Evolutionary conservation across 192 early-diverging fungal species (phyloP).

Genomic region (Coemansia sp.): DNA sequence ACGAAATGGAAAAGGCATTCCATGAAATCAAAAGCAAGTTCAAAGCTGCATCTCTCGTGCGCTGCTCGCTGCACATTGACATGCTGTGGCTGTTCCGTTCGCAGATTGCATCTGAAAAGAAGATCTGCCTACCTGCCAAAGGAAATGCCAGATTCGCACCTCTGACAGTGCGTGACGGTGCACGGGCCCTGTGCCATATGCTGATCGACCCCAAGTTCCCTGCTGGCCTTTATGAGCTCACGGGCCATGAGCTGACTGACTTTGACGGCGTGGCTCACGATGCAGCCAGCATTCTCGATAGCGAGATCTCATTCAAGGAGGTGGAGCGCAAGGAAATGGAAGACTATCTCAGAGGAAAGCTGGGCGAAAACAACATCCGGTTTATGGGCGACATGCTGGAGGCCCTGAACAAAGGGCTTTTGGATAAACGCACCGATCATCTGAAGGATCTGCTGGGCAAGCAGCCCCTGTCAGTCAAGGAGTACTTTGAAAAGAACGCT

Average conservation of each 20-base stretch:
- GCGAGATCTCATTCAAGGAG: slow-evolving; percentile 30
- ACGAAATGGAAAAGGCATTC: slow-evolving; percentile 37
- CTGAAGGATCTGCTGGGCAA: slow-evolving; percentile 39
- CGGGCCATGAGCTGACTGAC: slow-evolving; percentile 25
- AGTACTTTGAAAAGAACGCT: slow-evolving; percentile 41
- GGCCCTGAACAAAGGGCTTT: slow-evolving; percentile 24
- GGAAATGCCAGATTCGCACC: slow-evolving; percentile 35
- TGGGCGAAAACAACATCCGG: slow-evolving; percentile 22
- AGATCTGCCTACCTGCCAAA: slow-evolving; percentile 29
- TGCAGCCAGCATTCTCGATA: slow-evolving; percentile 28
- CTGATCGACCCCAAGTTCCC: slow-evolving; percentile 31
- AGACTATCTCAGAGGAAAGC: slow-evolving; percentile 25
- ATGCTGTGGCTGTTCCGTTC: slow-evolving; percentile 48
- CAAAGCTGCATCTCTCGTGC: slow-evolving; percentile 40
- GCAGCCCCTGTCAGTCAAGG: slow-evolving; percentile 36
- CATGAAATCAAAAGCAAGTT: slow-evolving; percentile 29
- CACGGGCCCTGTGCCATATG: slow-evolving; percentile 45
- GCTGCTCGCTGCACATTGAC: slow-evolving; percentile 47
- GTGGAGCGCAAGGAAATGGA: slow-evolving; percentile 24
- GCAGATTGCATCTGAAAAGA: slow-evolving; percentile 31
- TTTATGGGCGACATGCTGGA: slow-evolving; percentile 39
- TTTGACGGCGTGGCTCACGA: slow-evolving; percentile 24
- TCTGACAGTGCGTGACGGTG: slow-evolving; percentile 21
- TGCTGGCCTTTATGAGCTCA: slow-evolving; percentile 38
- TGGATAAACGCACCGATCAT: slow-evolving; percentile 28